These are phyloP conservation scores for Cronartium quercuum DNA, from an alignment of 1,284 basidiomycete genomes.

Conservation along the genomic window DNA sequence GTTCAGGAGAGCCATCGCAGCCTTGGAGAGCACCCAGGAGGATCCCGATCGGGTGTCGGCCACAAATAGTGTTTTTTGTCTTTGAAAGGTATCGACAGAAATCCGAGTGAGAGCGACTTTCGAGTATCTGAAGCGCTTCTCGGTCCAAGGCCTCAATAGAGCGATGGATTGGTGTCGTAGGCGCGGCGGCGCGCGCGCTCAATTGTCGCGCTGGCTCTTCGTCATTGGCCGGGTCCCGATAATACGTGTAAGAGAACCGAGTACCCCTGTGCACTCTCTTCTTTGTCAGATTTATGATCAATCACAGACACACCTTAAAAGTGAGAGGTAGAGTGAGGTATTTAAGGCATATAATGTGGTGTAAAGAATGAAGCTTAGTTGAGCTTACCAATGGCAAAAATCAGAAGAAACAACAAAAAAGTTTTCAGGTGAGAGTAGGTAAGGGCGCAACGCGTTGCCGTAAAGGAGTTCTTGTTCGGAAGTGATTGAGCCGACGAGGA, in stretches of 20 bases:
- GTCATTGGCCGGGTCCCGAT: constrained; percentile 62
- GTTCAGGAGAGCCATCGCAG: constrained; percentile 45
- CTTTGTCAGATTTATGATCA: too few species aligned
- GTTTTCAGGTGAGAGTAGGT: constrained; percentile 67
- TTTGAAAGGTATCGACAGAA: constrained; percentile 59
- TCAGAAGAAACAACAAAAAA: constrained; percentile 89
- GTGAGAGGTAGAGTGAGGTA: not conserved
- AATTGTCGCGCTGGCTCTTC: constrained; percentile 51
- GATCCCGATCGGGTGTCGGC: constrained; percentile 88
- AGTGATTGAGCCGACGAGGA: constrained; percentile 79
- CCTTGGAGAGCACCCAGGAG: constrained; percentile 69
- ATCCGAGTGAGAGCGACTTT: constrained; percentile 1
- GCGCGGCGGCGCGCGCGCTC: constrained; percentile 56
- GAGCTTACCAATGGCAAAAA: constrained; percentile 57
- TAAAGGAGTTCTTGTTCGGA: constrained; percentile 59
- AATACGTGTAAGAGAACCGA: constrained; percentile 83
- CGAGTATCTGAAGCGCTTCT: not conserved
- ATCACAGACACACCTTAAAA: too few species aligned
- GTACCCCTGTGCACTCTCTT: constrained; percentile 61
- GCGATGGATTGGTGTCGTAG: constrained; percentile 47
- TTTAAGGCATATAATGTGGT: not conserved
- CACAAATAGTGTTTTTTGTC: constrained; percentile 95
- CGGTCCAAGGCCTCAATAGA: constrained; percentile 62
- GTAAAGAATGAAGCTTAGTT: not conserved
- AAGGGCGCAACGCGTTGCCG: constrained; percentile 70